Percentiles rank a stretch among this genome's conserved stretches.
Evolutionary conservation across 2,329 filamentous ascomycete genomes (phyloP).

Genomic region (Fusarium albosuccineum): DNA sequence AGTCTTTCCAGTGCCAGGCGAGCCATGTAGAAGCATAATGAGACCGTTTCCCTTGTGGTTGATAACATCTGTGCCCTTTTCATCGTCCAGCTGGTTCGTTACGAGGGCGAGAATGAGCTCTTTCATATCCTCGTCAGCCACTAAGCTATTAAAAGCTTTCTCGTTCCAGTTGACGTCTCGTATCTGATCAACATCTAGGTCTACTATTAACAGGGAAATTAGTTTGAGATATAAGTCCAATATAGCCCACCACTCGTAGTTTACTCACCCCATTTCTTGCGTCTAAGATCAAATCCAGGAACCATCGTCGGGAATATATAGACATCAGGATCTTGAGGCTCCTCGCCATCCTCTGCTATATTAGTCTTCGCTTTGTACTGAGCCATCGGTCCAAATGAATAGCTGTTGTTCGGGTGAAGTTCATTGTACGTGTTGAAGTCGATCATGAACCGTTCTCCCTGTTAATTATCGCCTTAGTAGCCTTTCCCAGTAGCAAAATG

Average conservation of each 20-base stretch:
- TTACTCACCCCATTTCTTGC: slow-evolving; percentile 22
- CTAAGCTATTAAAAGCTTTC: background rate
- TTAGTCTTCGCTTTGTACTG: no score
- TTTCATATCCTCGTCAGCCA: slow-evolving; percentile 13
- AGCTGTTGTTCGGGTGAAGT: slow-evolving; percentile 10
- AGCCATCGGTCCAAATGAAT: background rate
- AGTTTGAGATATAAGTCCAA: no score
- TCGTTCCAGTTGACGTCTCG: slow-evolving; percentile 13
- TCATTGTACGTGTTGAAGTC: slow-evolving; percentile 16
- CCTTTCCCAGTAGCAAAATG: no score
- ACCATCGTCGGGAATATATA: slow-evolving; percentile 11
- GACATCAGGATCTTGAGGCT: background rate
- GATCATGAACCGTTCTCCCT: slow-evolving; percentile 26
- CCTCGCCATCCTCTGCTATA: background rate
- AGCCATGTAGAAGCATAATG: background rate
- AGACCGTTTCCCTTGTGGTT: background rate
- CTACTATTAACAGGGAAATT: no score
- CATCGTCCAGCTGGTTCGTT: slow-evolving; percentile 15
- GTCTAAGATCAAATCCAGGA: slow-evolving; percentile 7
- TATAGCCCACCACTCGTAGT: fast-evolving
- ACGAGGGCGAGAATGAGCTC: slow-evolving; percentile 14
- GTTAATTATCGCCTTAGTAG: no score
- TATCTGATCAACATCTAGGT: slow-evolving; percentile 13
- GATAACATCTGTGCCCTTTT: slow-evolving; percentile 11
- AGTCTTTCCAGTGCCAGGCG: slow-evolving; percentile 15